Base-by-base conservation (phyloP, 1,139 yeast genomes). In the Protomyces macrosporus region DNA sequence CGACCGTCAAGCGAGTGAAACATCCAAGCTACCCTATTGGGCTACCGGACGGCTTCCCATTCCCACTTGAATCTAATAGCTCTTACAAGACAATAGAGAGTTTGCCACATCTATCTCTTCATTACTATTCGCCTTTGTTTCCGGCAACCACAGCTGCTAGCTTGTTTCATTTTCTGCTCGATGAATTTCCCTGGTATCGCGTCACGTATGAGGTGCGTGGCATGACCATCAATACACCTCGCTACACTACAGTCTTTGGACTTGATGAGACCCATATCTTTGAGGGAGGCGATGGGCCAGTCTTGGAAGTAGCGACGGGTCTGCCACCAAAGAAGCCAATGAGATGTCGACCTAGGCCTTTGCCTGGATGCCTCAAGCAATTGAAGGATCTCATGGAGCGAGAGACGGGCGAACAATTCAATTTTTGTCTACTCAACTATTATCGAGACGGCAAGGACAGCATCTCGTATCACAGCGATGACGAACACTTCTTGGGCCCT, bases 391-490 rank as follows among this genome's bases (percentile, higher is more conserved):
- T 14, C 14, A 34, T 61, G 16, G 64, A 61, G 36, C 14, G 36
- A 32, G 42, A 30, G 30, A 55, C 60, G 4, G 64, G 64, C 16
- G 42, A 58, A 32, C 16, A 9, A 3, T 61, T 45, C 52, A 61
- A 61, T 32, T 61, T 61, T 37, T 55, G 60, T 45, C 52, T 61
- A 23, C 42, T 61, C 32, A 61, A 61, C 36, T 61, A 61, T 39
- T 61, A 61, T 37, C 48, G 55, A 40, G 60, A 61, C 45, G 60
- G 60, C 32, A 40, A 48, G 7, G 64, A 61, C 53, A 48, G 56
- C 52, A 61, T 61, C 37, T 61, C 64, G 33, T 61, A 61, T 53
- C 64, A 61, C 53, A 55, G 60, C 34, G 64, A 61, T 55, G 64
- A 61, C 54, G 64, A 61, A 39, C 45, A 52, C 37, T 61, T 61